These are phyloP conservation scores for Rhododendron molle DNA, from an alignment of 148 eudicot genomes.

Conservation along the genomic window DNA sequence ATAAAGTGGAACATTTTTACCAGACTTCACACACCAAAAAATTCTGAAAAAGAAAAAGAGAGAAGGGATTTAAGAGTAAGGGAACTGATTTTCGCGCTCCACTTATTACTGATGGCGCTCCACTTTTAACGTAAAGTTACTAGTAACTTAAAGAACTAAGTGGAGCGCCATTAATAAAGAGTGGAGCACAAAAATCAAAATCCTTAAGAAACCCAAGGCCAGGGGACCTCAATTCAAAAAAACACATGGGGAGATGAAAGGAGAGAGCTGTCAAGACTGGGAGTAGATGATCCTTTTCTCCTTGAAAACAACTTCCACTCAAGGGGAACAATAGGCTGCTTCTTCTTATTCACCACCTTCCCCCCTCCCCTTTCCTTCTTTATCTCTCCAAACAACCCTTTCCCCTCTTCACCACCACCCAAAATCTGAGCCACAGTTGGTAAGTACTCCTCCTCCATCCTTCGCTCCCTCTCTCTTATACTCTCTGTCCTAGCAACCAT, in stretches of 20 bases:
- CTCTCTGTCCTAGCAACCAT: constrained; percentile 7
- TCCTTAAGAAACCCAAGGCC: background rate
- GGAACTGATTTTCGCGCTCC: too few species aligned
- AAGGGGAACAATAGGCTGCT: constrained; percentile 16
- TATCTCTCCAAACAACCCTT: constrained; percentile 9
- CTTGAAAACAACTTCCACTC: background rate
- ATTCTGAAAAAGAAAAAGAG: too few species aligned
- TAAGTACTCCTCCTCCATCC: constrained; percentile 25
- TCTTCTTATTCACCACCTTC: constrained; percentile 52
- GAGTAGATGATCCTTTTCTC: background rate
- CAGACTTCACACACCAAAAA: background rate
- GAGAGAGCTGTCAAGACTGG: background rate
- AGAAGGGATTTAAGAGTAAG: too few species aligned
- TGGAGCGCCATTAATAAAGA: too few species aligned
- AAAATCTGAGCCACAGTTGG: constrained; percentile 53
- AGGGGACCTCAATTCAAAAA: background rate
- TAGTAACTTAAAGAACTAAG: too few species aligned
- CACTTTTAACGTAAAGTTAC: too few species aligned
- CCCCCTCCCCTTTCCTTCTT: constrained; percentile 12
- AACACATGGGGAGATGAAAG: background rate
- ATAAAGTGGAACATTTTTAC: background rate
- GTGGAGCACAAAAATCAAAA: too few species aligned
- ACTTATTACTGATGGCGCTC: too few species aligned
- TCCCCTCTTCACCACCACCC: constrained; percentile 24
- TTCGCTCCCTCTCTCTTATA: constrained; percentile 12